Conservation (phyloP, 2,329 filamentous ascomycete genomes). For the Aureobasidium zeae region DNA sequence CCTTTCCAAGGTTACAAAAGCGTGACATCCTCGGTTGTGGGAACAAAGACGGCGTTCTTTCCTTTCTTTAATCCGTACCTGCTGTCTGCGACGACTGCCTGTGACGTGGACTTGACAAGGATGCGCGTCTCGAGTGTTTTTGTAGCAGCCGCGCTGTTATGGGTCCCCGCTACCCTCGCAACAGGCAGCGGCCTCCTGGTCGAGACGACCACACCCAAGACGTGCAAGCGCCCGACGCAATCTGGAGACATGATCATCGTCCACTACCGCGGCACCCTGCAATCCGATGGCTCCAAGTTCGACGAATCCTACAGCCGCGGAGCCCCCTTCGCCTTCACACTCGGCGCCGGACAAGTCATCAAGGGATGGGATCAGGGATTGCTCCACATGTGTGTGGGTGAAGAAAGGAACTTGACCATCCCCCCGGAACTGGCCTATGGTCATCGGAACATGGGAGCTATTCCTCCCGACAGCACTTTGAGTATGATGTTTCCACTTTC, state of each 20-base stretch:
- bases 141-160: too few species aligned
- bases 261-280: slow-evolving; percentile 43
- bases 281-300: slow-evolving; percentile 62
- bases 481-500: slow-evolving; percentile 24
- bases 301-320: slow-evolving; percentile 75
- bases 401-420: slow-evolving; percentile 81
- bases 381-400: slow-evolving; percentile 88
- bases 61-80: too few species aligned
- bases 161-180: too few species aligned
- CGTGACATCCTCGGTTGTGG: too few species aligned
- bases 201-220: slow-evolving; percentile 33
- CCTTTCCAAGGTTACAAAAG: too few species aligned
- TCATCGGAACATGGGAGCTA: slow-evolving; percentile 57
- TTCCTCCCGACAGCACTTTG: slow-evolving; percentile 71
- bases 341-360: slow-evolving; percentile 79
- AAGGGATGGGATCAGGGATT: slow-evolving; percentile 91
- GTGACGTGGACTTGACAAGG: too few species aligned
- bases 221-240: slow-evolving; percentile 37
- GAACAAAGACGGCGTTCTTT: too few species aligned
- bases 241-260: slow-evolving; percentile 40
- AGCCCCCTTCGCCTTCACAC: slow-evolving; percentile 64
- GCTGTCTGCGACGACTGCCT: too few species aligned
- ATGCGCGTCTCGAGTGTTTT: too few species aligned
- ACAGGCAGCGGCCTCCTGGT: slow-evolving; percentile 27
- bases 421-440: slow-evolving; percentile 84